These are phyloP conservation scores for Trypanosoma mega DNA, from an alignment of 208 protist genomes.

Conservation along the genomic window DNA sequence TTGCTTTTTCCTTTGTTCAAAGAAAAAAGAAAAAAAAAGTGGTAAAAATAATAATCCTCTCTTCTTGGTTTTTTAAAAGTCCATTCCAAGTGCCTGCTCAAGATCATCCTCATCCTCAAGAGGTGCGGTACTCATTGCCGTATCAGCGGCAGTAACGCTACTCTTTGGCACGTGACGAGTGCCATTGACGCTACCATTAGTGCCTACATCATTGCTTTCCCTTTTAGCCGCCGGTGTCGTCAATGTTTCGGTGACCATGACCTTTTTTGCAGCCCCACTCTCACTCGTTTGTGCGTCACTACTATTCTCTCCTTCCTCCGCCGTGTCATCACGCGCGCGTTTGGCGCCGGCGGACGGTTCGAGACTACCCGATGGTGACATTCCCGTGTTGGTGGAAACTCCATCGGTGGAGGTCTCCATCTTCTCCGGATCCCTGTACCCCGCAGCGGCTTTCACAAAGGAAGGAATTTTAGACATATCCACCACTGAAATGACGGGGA, in stretches of 20 bases:
- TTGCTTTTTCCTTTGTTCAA: neutral
- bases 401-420: neutral
- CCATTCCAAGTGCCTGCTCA: slow-evolving; percentile 72
- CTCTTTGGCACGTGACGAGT: neutral
- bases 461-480: slow-evolving; percentile 61
- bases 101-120: slow-evolving; percentile 51
- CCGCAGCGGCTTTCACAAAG: slow-evolving; percentile 72
- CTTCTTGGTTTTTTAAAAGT: slow-evolving; percentile 43
- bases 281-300: neutral
- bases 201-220: neutral
- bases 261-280: neutral
- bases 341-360: neutral
- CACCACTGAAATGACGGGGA: slow-evolving; percentile 65
- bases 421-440: slow-evolving; percentile 36
- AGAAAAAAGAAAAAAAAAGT: neutral
- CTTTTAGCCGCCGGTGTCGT: slow-evolving; percentile 16
- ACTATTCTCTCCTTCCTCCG: neutral
- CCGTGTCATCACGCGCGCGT: neutral
- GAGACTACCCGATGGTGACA: too few species aligned
- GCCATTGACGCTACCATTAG: neutral
- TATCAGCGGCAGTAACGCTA: neutral
- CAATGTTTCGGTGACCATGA: neutral
- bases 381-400: neutral
- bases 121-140: neutral
- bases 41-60: neutral